Evolutionary conservation across 2,329 filamentous ascomycete genomes (phyloP).

Genomic region (Rhynchosporium secalis): DNA sequence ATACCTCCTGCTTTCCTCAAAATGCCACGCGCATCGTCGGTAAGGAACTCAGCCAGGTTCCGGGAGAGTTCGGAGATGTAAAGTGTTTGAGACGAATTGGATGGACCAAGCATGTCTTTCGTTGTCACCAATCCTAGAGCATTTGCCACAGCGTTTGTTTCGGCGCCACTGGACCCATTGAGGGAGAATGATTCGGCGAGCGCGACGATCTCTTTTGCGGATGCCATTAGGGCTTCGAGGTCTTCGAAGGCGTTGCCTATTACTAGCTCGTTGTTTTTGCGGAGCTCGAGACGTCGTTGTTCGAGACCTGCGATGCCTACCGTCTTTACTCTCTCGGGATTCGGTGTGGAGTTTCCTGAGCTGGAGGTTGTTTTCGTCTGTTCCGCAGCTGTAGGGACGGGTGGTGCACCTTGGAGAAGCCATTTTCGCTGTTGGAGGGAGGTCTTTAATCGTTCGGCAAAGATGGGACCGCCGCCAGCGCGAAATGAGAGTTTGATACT

Average conservation of each 20-base stretch:
- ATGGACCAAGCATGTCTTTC: conserved; percentile 86
- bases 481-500: conserved; percentile 91
- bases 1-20: conserved; percentile 81
- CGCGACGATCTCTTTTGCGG: conserved; percentile 92
- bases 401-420: conserved; percentile 87
- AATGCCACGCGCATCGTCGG: conserved; percentile 78
- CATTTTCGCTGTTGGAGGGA: conserved; percentile 93
- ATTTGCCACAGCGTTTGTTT: conserved; percentile 72
- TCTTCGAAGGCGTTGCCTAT: conserved; percentile 96
- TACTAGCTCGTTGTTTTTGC: conserved; percentile 89
- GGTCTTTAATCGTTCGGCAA: conserved; percentile 83
- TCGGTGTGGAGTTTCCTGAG: conserved; percentile 38
- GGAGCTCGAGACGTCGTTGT: conserved; percentile 76
- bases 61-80: conserved; percentile 87
- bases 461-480: conserved; percentile 82
- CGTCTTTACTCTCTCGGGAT: conserved; percentile 52
- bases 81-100: conserved; percentile 71
- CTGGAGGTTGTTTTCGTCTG: conserved; percentile 44
- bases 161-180: conserved; percentile 53
- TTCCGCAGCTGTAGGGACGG: conserved; percentile 63
- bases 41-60: conserved; percentile 84
- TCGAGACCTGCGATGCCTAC: conserved; percentile 93
- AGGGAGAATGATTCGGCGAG: conserved; percentile 81
- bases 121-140: conserved; percentile 90
- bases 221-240: conserved; percentile 94